phyloP scores from a whole-genome alignment of 1,139 yeast species.

The Nakaseomyces sp. region DNA sequence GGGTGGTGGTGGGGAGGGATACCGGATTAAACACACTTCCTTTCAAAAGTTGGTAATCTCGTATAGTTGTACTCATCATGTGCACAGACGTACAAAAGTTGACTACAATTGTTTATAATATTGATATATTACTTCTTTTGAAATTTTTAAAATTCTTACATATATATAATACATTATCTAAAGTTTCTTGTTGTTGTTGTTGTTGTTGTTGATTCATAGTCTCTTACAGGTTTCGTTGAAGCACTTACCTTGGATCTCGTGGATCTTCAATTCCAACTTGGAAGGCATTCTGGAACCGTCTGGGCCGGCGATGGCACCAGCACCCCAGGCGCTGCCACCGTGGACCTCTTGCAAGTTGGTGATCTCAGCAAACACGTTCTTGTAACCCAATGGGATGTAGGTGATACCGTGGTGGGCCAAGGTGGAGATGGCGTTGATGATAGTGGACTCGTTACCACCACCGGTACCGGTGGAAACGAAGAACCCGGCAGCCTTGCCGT shows the following conservation, averaged over 20 bases:
- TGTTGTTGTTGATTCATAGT: too few species aligned
- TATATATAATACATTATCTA: too few species aligned
- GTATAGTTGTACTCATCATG: too few species aligned
- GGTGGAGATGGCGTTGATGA: constrained; percentile 52
- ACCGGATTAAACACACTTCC: too few species aligned
- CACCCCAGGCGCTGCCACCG: constrained; percentile 87
- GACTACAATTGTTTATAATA: too few species aligned
- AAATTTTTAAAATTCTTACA: too few species aligned
- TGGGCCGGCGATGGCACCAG: constrained; percentile 69
- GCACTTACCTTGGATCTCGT: constrained; percentile 48
- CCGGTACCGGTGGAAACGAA: constrained; percentile 74
- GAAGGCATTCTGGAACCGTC: constrained; percentile 74
- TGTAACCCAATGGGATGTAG: constrained; percentile 68
- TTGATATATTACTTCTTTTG: too few species aligned
- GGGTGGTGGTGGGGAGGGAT: too few species aligned
- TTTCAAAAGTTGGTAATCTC: too few species aligned
- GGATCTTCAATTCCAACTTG: constrained; percentile 56
- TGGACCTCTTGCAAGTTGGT: constrained; percentile 60
- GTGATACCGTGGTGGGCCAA: constrained; percentile 67
- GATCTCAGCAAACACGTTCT: constrained; percentile 45
- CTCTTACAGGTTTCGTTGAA: constrained; percentile 37
- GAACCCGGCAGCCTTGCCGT: constrained; percentile 69
- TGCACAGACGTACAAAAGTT: too few species aligned
- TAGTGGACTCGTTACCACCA: constrained; percentile 77
- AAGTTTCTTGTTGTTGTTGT: too few species aligned